Conservation (phyloP, 192 early-diverging fungal genomes). For the Diversispora epigaea region DNA sequence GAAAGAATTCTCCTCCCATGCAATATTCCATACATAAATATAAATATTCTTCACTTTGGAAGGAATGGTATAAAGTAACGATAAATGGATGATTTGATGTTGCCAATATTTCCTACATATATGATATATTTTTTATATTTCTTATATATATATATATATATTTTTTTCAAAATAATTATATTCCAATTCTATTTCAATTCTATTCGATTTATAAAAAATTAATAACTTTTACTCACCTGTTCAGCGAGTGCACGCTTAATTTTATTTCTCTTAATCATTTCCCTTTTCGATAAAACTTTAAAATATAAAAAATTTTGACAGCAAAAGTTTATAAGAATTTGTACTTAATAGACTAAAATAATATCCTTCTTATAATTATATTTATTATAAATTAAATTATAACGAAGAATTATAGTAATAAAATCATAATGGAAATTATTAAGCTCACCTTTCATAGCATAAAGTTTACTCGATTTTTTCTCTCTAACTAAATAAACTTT, state of each 20-base stretch:
- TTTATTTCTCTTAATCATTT: conserved; percentile 99
- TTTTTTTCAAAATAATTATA: not conserved
- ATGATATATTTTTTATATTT: not conserved
- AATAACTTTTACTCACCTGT: conserved; percentile 69
- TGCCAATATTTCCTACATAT: conserved; percentile 52
- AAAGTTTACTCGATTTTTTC: conserved; percentile 77
- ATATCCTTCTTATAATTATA: too few relatives aligned
- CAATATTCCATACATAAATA: conserved; percentile 91
- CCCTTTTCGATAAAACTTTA: conserved; percentile 75
- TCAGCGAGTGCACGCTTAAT: conserved; percentile 96
- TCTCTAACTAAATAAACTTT: conserved; percentile 92
- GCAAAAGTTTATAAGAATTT: too few relatives aligned
- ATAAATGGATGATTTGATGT: conserved; percentile 91
- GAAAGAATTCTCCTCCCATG: conserved; percentile 86
- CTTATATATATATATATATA: not conserved
- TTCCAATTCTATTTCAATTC: not conserved
- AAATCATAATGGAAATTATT: not conserved
- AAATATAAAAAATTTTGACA: not conserved
- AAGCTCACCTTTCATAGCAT: conserved; percentile 89
- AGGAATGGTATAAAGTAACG: conserved; percentile 83
- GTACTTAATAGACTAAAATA: too few relatives aligned
- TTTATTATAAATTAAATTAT: too few relatives aligned
- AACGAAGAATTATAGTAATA: not conserved
- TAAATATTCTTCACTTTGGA: conserved; percentile 82
- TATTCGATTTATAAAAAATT: not conserved